Conservation (phyloP, 2,329 filamentous ascomycete genomes). For the Colletotrichum coccodes region DNA sequence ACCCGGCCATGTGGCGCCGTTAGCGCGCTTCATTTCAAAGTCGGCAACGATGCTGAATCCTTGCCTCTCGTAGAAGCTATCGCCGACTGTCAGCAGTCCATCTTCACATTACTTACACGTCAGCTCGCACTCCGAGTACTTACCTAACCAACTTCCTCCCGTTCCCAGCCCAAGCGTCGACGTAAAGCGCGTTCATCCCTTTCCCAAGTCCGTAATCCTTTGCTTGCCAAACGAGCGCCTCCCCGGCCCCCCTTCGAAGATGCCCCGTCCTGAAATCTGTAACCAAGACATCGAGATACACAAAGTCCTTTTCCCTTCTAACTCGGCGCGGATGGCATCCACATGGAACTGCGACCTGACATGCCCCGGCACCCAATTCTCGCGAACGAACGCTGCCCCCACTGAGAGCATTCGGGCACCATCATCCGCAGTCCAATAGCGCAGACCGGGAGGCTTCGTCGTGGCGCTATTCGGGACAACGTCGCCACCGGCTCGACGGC, state of each 20-base stretch:
- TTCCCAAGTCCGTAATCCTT: conserved; percentile 13
- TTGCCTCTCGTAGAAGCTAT: conserved; percentile 2
- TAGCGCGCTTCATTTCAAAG: background rate
- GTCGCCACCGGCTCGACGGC: conserved; percentile 24
- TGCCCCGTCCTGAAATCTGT: conserved; percentile 30
- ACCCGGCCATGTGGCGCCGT: background rate
- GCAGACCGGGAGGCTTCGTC: background rate
- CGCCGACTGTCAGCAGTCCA: background rate
- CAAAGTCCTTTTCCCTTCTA: conserved; percentile 20
- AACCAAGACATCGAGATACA: conserved; percentile 34
- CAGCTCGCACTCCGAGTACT: background rate
- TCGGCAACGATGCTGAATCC: background rate
- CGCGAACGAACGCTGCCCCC: conserved; percentile 11
- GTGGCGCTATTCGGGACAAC: background rate
- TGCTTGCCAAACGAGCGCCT: conserved; percentile 26
- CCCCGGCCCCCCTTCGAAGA: conserved; percentile 21
- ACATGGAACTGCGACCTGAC: conserved; percentile 5
- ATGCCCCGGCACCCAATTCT: conserved; percentile 31
- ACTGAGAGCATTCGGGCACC: conserved; percentile 9
- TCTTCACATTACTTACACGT: rapidly evolving
- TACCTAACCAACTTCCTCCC: conserved; percentile 35
- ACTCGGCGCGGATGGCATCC: background rate
- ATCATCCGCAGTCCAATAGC: conserved; percentile 3
- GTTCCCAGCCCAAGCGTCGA: conserved; percentile 42
- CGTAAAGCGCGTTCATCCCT: conserved; percentile 36